Conservation (phyloP, 1,284 basidiomycete species). For the Ganoderma leucocontextum region DNA sequence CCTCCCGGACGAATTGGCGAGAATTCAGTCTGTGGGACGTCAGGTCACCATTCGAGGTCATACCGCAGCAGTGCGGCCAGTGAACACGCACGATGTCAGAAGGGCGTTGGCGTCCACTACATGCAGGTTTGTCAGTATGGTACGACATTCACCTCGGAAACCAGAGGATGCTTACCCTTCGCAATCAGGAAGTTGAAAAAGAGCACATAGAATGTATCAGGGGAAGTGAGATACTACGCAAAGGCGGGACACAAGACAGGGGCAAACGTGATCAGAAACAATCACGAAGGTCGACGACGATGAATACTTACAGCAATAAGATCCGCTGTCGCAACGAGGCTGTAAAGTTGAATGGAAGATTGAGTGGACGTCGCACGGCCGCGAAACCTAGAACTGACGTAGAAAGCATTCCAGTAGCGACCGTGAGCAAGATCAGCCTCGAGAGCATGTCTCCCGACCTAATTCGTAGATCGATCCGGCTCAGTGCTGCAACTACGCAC, state of each 20-base stretch:
- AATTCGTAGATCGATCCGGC: background rate
- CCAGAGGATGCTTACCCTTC: background rate
- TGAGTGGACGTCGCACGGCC: background rate
- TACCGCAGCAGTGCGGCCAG: no score
- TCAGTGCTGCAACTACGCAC: background rate
- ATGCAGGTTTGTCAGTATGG: background rate
- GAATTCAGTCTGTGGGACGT: background rate
- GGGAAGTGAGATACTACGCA: background rate
- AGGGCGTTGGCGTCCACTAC: constrained; percentile 4
- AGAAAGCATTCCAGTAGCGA: background rate
- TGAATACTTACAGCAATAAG: background rate
- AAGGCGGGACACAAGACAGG: background rate
- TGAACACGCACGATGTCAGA: background rate
- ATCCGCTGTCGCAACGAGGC: background rate
- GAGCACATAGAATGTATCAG: background rate
- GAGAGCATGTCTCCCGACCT: constrained; percentile 6
- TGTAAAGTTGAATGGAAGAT: background rate
- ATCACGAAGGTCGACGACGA: background rate
- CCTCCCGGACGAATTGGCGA: background rate
- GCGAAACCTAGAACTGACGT: background rate
- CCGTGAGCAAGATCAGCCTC: background rate
- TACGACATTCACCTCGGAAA: background rate
- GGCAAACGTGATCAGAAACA: background rate
- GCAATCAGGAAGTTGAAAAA: constrained; percentile 6
- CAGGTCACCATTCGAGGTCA: background rate